These are phyloP conservation scores for Metarhizium sp. DNA, from an alignment of 2,329 filamentous ascomycete species.

Conservation along the genomic window DNA sequence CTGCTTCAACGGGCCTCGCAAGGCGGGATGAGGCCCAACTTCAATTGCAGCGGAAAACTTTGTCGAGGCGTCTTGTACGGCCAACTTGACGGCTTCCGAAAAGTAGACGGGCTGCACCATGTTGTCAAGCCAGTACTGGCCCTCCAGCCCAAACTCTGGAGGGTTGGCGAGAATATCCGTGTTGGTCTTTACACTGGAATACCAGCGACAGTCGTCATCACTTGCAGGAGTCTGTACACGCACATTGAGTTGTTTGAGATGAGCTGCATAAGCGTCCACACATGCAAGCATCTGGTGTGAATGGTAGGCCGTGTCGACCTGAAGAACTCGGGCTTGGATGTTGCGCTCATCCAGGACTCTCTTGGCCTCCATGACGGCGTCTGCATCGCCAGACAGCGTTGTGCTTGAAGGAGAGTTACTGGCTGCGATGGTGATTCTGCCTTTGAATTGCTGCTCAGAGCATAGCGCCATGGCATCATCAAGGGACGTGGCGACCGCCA, in stretches of 20 bases:
- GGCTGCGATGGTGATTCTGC: conserved; percentile 16
- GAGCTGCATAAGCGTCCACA: conserved; percentile 6
- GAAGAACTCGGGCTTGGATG: conserved; percentile 19
- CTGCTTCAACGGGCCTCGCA: conserved; percentile 24
- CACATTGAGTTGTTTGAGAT: too few species aligned
- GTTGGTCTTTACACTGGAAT: too few species aligned
- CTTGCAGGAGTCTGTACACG: background rate
- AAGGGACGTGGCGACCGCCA: conserved; percentile 13
- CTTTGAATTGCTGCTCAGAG: conserved; percentile 11
- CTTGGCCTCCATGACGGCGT: conserved; percentile 16
- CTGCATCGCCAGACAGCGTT: conserved; percentile 21
- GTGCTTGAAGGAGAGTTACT: conserved; percentile 13
- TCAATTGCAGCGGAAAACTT: conserved; percentile 15
- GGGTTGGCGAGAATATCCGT: too few species aligned
- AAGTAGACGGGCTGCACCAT: conserved; percentile 14
- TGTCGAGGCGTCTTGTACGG: too few species aligned
- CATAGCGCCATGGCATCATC: conserved; percentile 1
- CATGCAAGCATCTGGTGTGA: conserved; percentile 27
- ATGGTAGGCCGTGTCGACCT: conserved; percentile 30
- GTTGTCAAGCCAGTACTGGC: conserved; percentile 8
- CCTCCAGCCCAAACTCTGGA: too few species aligned
- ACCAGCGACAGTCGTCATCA: background rate
- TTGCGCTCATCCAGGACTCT: conserved; percentile 13
- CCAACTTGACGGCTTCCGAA: background rate
- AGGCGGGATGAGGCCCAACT: conserved; percentile 27